Base-by-base conservation (phyloP, 192 early-diverging fungal genomes). In the Entomortierella parvispora region DNA sequence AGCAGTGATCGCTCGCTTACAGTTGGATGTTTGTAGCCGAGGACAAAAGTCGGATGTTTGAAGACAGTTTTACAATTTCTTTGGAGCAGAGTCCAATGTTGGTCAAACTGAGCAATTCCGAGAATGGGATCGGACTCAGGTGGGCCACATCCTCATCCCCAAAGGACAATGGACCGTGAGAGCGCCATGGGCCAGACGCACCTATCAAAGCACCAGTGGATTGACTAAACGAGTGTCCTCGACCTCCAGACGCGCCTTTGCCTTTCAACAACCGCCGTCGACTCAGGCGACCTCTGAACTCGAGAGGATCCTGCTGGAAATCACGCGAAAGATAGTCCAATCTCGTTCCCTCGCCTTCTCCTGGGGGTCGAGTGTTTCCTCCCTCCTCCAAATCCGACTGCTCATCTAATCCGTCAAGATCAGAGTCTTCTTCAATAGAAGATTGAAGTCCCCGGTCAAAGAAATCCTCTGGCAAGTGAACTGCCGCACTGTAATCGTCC, bases 1-100 rank as follows among this genome's bases (percentile, higher is more conserved):
- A 69, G 17, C 51, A 58, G 33, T 25, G 50, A 63, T n/a, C 34
- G 32, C 32, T 53, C 14, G 75, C 87, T 84, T 88, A 94, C 91
- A 95, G 58, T 58, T 92, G 85, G 2, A 95, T 70, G 34, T 84
- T 82, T 2, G 88, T 89, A 11, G 89, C 85, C 15, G 81, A 79
- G 15, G 56, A 55, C 9, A 93, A 77, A 43, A 92, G 86, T 11
- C 91, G 90, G 58, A 95, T 89, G 62, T 92, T 92, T 12, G 85
- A 84, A 45, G 89, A 88, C 26, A 95, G 69, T 52, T 74, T 72
- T 20, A 89, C 83, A 46, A 95, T 68, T 8, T 72, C 68, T 44
- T 82, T 67, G 28, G 75, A 80, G 65, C 87, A 93, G 32, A 93
- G 77, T 23, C 86, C 87, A 64, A 93, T 85, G 55, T 74, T 74